Conservation (phyloP, 352 stramenopile genomes). For the Phytophthora sansomeana region DNA sequence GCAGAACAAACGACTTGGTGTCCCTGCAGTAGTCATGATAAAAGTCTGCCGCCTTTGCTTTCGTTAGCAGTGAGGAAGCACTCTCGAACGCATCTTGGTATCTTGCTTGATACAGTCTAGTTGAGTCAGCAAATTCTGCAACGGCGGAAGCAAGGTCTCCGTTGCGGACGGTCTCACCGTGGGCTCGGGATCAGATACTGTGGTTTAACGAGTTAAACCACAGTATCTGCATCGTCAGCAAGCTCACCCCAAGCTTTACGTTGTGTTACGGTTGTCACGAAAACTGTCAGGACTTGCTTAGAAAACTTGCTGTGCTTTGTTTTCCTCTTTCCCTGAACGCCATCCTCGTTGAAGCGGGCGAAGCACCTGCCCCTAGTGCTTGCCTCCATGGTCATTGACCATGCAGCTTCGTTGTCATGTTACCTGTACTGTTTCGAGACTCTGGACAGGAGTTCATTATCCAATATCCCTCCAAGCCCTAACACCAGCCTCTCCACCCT, state of each 20-base stretch:
- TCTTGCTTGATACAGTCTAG: neutral
- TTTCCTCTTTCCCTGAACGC: slow-evolving; percentile 5
- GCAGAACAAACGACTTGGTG: neutral
- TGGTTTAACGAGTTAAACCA: slow-evolving; percentile 25
- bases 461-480: slow-evolving; percentile 43
- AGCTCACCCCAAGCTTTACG: slow-evolving; percentile 22
- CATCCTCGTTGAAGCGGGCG: slow-evolving; percentile 22
- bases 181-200: slow-evolving; percentile 6
- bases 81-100: neutral
- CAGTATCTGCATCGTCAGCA: slow-evolving; percentile 19
- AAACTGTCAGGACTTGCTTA: neutral
- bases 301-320: neutral
- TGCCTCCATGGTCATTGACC: neutral
- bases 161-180: slow-evolving; percentile 10
- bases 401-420: slow-evolving; percentile 2
- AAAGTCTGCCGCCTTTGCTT: neutral
- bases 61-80: neutral
- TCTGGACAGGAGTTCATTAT: slow-evolving; percentile 38
- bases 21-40: neutral
- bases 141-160: slow-evolving; percentile 3
- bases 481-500: too few relatives aligned
- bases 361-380: slow-evolving; percentile 1
- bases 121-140: neutral
- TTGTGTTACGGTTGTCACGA: slow-evolving; percentile 22
- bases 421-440: neutral